Conservation (phyloP, 257 asterid species). For the Henckelia pumila region DNA sequence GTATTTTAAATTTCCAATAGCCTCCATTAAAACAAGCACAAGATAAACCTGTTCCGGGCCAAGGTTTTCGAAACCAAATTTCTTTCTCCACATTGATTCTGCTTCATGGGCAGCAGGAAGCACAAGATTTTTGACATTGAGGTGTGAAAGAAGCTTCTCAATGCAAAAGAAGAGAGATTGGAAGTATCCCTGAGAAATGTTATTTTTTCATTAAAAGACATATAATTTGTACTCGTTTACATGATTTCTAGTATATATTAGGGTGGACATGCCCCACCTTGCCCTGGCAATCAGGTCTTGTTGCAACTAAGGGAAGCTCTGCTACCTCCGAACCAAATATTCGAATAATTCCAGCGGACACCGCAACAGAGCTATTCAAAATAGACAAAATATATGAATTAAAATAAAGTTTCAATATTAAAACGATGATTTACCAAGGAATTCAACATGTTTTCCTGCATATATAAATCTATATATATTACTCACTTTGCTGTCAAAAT, state of each 20-base stretch:
- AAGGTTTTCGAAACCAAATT: slow-evolving; percentile 37
- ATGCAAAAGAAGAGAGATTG: slow-evolving; percentile 53
- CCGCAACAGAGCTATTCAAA: slow-evolving; percentile 55
- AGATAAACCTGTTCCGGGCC: slow-evolving; percentile 30
- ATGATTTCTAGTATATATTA: too few species aligned
- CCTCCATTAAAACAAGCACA: too few species aligned
- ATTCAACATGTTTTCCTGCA: background rate
- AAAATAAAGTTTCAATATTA: slow-evolving; percentile 7
- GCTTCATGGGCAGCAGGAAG: slow-evolving; percentile 65
- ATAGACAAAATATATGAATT: background rate
- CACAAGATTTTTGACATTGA: slow-evolving; percentile 40
- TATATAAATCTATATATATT: background rate
- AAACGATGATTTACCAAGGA: background rate
- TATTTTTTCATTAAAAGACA: too few species aligned
- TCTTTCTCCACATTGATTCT: slow-evolving; percentile 39
- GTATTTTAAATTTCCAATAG: too few species aligned
- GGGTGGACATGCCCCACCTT: slow-evolving; percentile 39
- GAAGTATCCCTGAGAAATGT: too few species aligned
- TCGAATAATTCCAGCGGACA: slow-evolving; percentile 71
- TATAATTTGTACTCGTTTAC: too few species aligned
- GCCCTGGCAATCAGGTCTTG: slow-evolving; percentile 55
- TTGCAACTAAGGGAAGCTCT: slow-evolving; percentile 89
- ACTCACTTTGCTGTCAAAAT: slow-evolving; percentile 65
- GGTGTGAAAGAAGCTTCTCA: slow-evolving; percentile 34
- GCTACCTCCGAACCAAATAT: slow-evolving; percentile 76